Base-by-base conservation (phyloP, 148 eudicot genomes). In the Agrostemma githago region DNA sequence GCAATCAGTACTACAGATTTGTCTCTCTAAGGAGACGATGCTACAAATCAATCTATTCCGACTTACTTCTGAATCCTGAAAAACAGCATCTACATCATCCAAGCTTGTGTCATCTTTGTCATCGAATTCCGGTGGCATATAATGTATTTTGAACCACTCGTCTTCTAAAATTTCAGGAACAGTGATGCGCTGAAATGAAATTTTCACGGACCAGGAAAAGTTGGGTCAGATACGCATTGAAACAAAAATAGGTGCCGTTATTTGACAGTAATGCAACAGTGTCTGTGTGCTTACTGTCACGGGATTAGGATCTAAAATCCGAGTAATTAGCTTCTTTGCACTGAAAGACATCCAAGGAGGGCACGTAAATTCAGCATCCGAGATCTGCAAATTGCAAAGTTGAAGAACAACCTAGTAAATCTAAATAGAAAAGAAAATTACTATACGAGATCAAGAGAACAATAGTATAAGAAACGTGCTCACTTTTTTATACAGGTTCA, bases 51-150 rank as follows among this genome's bases (percentile, higher is more conserved):
- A 41, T 17, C 11, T n/a, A 41, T 17, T 3, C 61, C 42, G 74
- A 79, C 92, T 83, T 79, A 94, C 98, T 79, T 92, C 97, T 70
- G 96, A 86, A 76, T 87, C 96, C 80, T 83, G 84, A 74, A 94
- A 94, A 71, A 88, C 98, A 51, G 98, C 98, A 74, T 94, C 96
- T 5, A 94, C 97, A 77, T 94, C 98, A 82, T 91, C 98, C 87
- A 92, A 85, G 82, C 86, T 88, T 56, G 92, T 76, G 40, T 92
- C 90, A 78, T 86, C 92, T 72, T 87, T 86, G 66, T 88, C 98
- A 43, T 86, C 82, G 74, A 92, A 94, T 5, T 82, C 82, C 39
- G 98, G 88, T 64, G 88, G 90, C 82, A 87, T 94, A 72, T 89
- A 90, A 65, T 83, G 88, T 80, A 82, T 83, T 76, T 83, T 94